A percentile compares a stretch with the other conserved stretches of the same genome.
Conservation (phyloP, 805 yeast genomes). For the Candida taoyuanica region DNA sequence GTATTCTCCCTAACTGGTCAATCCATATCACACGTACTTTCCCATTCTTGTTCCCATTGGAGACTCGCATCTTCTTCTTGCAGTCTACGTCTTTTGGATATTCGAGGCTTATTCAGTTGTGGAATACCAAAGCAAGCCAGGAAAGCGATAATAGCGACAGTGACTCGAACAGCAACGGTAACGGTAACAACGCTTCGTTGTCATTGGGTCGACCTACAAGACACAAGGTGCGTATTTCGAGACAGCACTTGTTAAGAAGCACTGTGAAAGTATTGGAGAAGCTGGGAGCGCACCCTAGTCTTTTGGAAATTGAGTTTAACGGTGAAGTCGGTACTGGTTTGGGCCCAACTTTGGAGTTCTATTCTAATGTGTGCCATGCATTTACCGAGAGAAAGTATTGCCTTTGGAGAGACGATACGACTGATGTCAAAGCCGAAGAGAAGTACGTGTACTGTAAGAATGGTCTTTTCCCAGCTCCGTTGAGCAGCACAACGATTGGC, state of each 20-base stretch:
- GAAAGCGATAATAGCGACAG: conserved; percentile 33
- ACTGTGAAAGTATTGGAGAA: conserved; percentile 73
- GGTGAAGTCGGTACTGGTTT: conserved; percentile 95
- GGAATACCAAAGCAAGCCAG: conserved; percentile 53
- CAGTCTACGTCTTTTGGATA: conserved; percentile 91
- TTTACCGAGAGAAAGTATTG: conserved; percentile 52
- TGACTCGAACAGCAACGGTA: conserved; percentile 25
- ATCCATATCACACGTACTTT: conserved; percentile 64
- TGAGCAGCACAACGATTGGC: too few species aligned
- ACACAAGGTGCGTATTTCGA: conserved; percentile 73
- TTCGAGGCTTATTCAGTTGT: conserved; percentile 71
- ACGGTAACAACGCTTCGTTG: conserved; percentile 9
- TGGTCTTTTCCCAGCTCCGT: conserved; percentile 88
- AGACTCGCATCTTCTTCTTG: conserved; percentile 68
- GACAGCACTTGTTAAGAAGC: conserved; percentile 66
- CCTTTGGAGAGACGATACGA: conserved; percentile 58
- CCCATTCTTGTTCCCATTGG: conserved; percentile 83
- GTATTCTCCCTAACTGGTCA: conserved; percentile 82
- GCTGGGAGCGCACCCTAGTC: conserved; percentile 75
- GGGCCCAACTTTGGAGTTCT: conserved; percentile 95
- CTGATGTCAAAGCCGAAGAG: conserved; percentile 19
- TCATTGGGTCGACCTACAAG: conserved; percentile 70
- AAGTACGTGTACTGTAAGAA: conserved; percentile 35
- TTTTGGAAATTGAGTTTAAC: conserved; percentile 80
- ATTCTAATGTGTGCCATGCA: conserved; percentile 72